Evolutionary conservation across 2,329 filamentous ascomycete genomes (phyloP), one percentile per base, ranked within the genome.

Genomic region (Fusarium sp.): DNA sequence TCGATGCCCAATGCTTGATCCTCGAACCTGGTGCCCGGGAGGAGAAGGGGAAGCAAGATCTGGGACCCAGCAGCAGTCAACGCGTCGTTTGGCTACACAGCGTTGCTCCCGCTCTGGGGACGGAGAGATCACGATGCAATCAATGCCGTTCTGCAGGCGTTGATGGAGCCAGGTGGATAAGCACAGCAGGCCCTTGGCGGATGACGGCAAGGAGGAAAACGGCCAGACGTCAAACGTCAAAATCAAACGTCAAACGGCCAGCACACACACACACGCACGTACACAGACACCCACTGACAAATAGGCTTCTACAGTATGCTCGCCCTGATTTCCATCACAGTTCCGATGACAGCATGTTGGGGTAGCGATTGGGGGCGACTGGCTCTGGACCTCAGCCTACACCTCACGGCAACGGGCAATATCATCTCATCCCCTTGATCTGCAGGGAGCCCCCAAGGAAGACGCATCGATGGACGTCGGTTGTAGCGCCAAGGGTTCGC

Each of bases 401-500:
- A 23, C 20, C n/a, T 34, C n/a, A 34, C 37, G 35, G 14, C 11
- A 18, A 39, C 18, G 18, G 35, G 27, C 32, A 41, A 52, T 54
- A 18, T 54, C 45, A 50, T 62, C 41, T 18, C 32, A 35, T 64
- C 35, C 25, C 35, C 43, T 56, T 43, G 25, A 54, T 27, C 60
- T 72, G 48, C 62, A 73, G 61, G 71, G 32, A 48, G 27, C 27
- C 25, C 48, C 20, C 13, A 45, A 16, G 41, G 41, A 45, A 45
- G 41, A 20, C 43, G 14, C 10, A 52, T 48, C 7, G 45, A 45
- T 14, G 27, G 61, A 18, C 35, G 35, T 45, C 37, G 25, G 30
- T 34, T 57, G 27, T 25, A 45, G 45, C 50, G 66, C 66, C 69
- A 75, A 64, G 59, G 27, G 64, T 67, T 70, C 59, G 66, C 69